Evolutionary conservation across 345 rosid species (phyloP), one percentile per base, ranked within the genome.

Genomic region (Acer yangbiense): DNA sequence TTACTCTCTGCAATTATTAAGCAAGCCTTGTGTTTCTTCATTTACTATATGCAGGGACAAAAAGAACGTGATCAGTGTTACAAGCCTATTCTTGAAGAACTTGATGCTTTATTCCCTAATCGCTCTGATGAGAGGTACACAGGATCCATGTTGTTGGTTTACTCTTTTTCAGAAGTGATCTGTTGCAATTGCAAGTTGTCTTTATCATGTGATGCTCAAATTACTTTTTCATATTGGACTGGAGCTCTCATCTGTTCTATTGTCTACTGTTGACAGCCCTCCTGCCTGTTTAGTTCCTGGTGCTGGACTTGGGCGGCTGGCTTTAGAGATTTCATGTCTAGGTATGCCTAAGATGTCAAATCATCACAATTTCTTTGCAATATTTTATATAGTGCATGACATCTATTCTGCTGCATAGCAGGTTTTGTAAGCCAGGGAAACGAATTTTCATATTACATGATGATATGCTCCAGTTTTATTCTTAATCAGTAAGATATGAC

Each of bases 371-470:
- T n/a, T 76, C 35, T 73, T 32, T 17, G 18, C 71, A 13, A 46
- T 16, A 65, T 68, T 78, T 50, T 21, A 17, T 63, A 32, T 41
- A 12, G 60, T 7, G 27, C 77, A 20, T 82, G 65, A 71, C 25
- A 62, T 73, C 41, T 76, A 21, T 75, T 76, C 10, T 85, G 10
- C 77, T 52, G 54, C 79, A 70, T 72, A 69, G 74, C 97, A 96
- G 99, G 99, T 88, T 96, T 96, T 78, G 83, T 91, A 52, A 87
- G 99, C 89, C 99, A 96, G 84, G 98, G 99, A 84, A 96, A 96
- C 80, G 99, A 96, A 80, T 94, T 96, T 88, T 96, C 99, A 8
- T 96, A 96, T 88, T 96, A 94, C 88, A 96, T 96, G 98, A 96
- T 96, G 98, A 96, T 96, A 79, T 96, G 98, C 90, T 96, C 99